Evolutionary conservation across 441 rosid genomes (phyloP), one percentile per base, ranked within the genome.

Genomic region (Lepidium campestre): DNA sequence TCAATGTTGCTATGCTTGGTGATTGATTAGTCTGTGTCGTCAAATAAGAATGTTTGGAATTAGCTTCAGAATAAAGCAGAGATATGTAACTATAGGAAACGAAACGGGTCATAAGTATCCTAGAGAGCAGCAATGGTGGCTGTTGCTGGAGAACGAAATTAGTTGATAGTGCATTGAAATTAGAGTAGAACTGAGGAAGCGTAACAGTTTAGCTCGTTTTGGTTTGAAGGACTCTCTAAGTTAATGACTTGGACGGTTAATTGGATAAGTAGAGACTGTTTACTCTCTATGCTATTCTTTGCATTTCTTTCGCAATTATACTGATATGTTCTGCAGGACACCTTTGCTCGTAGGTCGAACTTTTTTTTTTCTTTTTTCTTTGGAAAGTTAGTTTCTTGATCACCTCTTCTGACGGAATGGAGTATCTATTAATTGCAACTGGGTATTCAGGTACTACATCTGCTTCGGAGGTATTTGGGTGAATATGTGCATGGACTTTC

Each of bases 401-500:
- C 22, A 70, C 17, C 32, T 55, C 29, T 11, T 39, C 11, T 39
- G 44, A 20, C 46, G 34, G 45, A 55, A 57, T 25, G n/a, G 40
- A 59, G 49, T 58, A 52, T 64, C 25, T 59, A 17, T 17, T 36
- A 46, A 60, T 39, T 32, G 27, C 13, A 17, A 62, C 17, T 56
- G 2, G 54, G 42, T 49, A 15, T 62, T 41, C 74, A 91, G 99
- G 99, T 94, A 71, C 67, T 94, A 66, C 97, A 86, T 78, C 82
- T 94, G 89, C 98, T 94, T 79, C 96, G 94, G 74, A 88, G 83
- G 79, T 94, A 94, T 78, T 82, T 94, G 84, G 98, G 99, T 14
- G 97, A 94, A 74, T 91, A 94, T 72, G 99, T 94, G 46, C 90
- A 91, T 36, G 98, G 97, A 67, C 97, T 94, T 59, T 94, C 99